Base-by-base conservation (phyloP, 2,329 filamentous ascomycete species). In the Epichloe brachyelytri region DNA sequence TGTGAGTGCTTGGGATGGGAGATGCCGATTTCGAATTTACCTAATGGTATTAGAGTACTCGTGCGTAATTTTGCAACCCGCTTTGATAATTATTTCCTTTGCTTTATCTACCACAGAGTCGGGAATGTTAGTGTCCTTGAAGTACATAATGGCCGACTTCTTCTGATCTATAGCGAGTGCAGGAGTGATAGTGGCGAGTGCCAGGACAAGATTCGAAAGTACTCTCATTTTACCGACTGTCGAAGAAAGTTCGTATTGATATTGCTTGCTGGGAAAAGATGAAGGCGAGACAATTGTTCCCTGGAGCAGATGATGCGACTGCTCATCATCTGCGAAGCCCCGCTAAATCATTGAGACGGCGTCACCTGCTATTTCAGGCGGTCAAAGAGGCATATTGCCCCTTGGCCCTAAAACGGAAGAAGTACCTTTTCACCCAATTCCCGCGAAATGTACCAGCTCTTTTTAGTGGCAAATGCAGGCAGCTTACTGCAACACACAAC, bases 101-200 rank as follows among this genome's bases (percentile, higher is more conserved):
- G 87, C 88, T 51, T 85, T 68, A 20, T 81, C 71, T 34, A 95
- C 66, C 37, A 94, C 71, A 37, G 73, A 75, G 56, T 84, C 71
- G 19, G 88, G 83, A 3, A 70, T 59, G 14, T 82, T 85, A 46
- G 79, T 75, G 48, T 82, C 72, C 22, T 85, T 80, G 63, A 88
- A 95, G 62, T 78, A 87, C 61, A 96, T 75, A 59, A 96, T 82
- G 56, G 94, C 80, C 37, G 80, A 79, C 67, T 88, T 87, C 63
- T 82, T 77, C 55, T 73, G 71, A 51, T 84, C 83, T 59, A 86
- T 76, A 54, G 79, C 81, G 54, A 80, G 65, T 33, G 75, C 74
- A 55, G 80, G 73, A 48, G 85, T 70, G 52, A 81, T 65, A 55
- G 80, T 70, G 50, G 82, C 68, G 41, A 85, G 68, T 48, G 80